Evolutionary conservation across 2,329 filamentous ascomycete species (phyloP), one percentile per base, ranked within the genome.

Genomic region (Exophiala calicioides): DNA sequence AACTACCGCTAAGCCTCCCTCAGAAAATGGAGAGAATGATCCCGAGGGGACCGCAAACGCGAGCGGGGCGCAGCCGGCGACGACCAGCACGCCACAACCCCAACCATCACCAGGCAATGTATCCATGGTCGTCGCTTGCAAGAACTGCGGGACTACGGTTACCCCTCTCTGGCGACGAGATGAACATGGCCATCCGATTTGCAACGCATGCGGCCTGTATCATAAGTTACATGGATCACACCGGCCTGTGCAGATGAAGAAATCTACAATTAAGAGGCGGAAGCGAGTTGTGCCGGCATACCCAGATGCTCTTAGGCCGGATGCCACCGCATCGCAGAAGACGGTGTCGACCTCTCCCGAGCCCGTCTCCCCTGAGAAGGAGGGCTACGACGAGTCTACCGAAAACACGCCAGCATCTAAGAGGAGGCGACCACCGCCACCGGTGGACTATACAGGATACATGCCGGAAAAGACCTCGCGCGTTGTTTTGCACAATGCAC

Each of bases 221-320:
- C 90, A 94, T 72, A 97, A 97, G 68, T 81, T 98, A 2, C 93
- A 98, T 65, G 90, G 90, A 44, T 84, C 90, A 21, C 91, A 96
- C 67, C 81, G 93, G 31, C 93, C 93, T 0, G 88, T 93, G 4
- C 89, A 89, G n/a, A 97, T 98, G 93, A 98, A 97, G 69, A 97
- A 96, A 68, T 86, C 89, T 3, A 87, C 95, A 19, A 98, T 98
- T 66, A 97, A 98, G 69, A 82, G 93, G 53, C 80, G 93, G 51
- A 97, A 97, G 75, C 84, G 93, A 48, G 90, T 97, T 4, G 90
- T 97, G 32, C 90, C 91, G 13, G 89, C 87, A 13, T 73, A 81
- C 19, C 68, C 72, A 44, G 74, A 74, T 46, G 67, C 32, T 24
- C 38, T 34, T 7, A 38, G 42, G 32, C 37, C 46, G n/a, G 43